Base-by-base conservation (phyloP, 2,329 filamentous ascomycete species). In the Colletotrichum horii region DNA sequence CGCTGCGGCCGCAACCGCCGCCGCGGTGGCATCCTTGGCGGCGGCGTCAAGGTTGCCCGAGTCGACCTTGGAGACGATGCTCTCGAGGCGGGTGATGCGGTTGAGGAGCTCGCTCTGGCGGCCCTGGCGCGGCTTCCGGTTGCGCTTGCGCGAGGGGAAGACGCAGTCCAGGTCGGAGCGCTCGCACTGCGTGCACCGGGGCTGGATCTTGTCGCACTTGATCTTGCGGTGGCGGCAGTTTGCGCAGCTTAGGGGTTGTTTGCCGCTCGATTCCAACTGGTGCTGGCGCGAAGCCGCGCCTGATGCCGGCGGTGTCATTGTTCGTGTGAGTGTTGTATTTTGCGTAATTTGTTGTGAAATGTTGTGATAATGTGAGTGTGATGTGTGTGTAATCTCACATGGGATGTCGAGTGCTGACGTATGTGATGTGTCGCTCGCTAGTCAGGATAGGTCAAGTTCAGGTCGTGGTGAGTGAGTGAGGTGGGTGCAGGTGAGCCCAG, bases 191-290 rank as follows among this genome's bases (percentile, higher is more conserved):
- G 83, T 81, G 80, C 92, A 93, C 30, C 76, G 61, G 7, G 91
- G 91, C 75, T 88, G 85, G 43, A 85, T 83, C 77, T 90, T 88
- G 79, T 91, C 87, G 82, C 91, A 93, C 78, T 90, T 92, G 60
- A 93, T 85, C 80, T 93, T 93, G 76, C 91, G 88, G 76, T 90
- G 89, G 75, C 93, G 91, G 79, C 92, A 94, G n/a, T 88, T 86
- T 7, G 91, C 86, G 80, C 93, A 94, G 48, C 86, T 88, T 62
- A 89, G 81, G n/a, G 84, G 83, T 74, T 85, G 85, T 22, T 77
- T 75, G 24, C 72, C 34, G 60, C 24, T 28, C 16, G 22, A 22
- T 22, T 74, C 66, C 15, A 69, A 68, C 28, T 75, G 75, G 22
- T 28, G 55, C 60, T 62, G n/a, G 32, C 68, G 55, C 22, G 22